phyloP scores from a whole-genome alignment of 2,329 filamentous ascomycete genomes.

The Talaromyces sp. region DNA sequence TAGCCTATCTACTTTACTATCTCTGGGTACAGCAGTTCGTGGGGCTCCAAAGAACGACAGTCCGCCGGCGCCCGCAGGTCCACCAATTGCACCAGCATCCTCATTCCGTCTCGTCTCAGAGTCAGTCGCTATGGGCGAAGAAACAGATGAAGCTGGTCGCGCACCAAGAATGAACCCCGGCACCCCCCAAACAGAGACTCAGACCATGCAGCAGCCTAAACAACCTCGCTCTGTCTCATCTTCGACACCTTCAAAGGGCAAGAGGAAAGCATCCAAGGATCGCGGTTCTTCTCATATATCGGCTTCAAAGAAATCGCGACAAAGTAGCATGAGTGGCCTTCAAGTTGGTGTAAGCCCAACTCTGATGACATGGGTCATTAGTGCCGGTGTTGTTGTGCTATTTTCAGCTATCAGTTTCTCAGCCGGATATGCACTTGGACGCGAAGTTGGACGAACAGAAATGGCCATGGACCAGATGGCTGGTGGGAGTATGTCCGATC shows the following conservation, averaged over 20 bases:
- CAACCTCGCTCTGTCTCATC: constrained; percentile 21
- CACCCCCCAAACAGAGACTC: constrained; percentile 18
- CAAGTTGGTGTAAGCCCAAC: constrained; percentile 49
- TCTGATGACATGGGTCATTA: constrained; percentile 61
- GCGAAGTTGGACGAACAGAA: constrained; percentile 54
- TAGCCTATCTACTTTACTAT: constrained; percentile 88
- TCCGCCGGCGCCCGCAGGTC: constrained; percentile 24
- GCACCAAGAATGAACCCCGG: constrained; percentile 13
- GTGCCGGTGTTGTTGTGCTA: constrained; percentile 59
- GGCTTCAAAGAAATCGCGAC: constrained; percentile 33
- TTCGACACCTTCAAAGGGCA: constrained; percentile 21
- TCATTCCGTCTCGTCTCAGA: constrained; percentile 57
- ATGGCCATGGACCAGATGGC: constrained; percentile 25
- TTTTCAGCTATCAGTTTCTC: constrained; percentile 61
- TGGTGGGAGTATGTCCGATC: constrained; percentile 17
- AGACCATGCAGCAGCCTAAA: constrained; percentile 22
- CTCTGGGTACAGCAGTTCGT: constrained; percentile 86
- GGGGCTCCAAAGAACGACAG: constrained; percentile 62
- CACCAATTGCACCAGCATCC: constrained; percentile 35
- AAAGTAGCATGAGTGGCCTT: constrained; percentile 26
- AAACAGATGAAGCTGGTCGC: constrained; percentile 22
- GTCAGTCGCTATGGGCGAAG: constrained; percentile 52
- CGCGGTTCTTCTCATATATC: constrained; percentile 27
- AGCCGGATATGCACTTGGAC: constrained; percentile 58
- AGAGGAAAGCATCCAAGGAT: constrained; percentile 36